phyloP scores from a whole-genome alignment of 257 asterid species.

The Pogostemon cablin region DNA sequence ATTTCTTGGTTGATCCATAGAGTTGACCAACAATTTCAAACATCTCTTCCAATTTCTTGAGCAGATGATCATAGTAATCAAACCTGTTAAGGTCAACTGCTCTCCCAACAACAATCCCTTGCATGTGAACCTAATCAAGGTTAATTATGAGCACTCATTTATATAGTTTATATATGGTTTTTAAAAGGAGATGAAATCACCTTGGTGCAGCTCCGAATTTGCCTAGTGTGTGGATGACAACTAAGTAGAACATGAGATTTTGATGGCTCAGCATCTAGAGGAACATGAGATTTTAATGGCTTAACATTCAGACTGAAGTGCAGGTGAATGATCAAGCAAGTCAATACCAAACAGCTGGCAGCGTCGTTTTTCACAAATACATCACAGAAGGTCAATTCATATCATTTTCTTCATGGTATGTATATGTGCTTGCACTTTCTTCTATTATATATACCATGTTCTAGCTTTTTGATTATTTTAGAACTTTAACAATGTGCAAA shows the following conservation, averaged over 20 bases:
- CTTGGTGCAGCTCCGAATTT: conserved; percentile 87
- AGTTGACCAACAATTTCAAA: conserved; percentile 87
- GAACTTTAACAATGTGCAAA: no score
- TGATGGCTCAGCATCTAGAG: conserved; percentile 65
- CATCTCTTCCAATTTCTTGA: conserved; percentile 85
- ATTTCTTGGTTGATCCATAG: conserved; percentile 68
- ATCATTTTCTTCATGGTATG: no score
- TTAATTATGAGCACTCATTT: background rate
- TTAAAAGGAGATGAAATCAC: conserved; percentile 38
- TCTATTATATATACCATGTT: no score
- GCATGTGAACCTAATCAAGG: conserved; percentile 80
- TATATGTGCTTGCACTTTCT: no score
- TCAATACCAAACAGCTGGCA: conserved; percentile 84
- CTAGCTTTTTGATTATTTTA: no score
- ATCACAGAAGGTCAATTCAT: no score
- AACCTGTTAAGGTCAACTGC: conserved; percentile 85
- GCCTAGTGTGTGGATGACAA: conserved; percentile 67
- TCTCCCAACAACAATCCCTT: conserved; percentile 94
- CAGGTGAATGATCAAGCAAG: conserved; percentile 58
- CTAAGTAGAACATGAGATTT: conserved; percentile 68
- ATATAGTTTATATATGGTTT: background rate
- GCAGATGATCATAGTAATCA: conserved; percentile 77
- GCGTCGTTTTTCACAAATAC: conserved; percentile 62
- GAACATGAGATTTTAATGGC: conserved; percentile 45
- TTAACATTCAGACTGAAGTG: conserved; percentile 48